Evolutionary conservation across 2,329 filamentous ascomycete species (phyloP), one percentile per base, ranked within the genome.

Genomic region (Chrysosphaeria jannelii): DNA sequence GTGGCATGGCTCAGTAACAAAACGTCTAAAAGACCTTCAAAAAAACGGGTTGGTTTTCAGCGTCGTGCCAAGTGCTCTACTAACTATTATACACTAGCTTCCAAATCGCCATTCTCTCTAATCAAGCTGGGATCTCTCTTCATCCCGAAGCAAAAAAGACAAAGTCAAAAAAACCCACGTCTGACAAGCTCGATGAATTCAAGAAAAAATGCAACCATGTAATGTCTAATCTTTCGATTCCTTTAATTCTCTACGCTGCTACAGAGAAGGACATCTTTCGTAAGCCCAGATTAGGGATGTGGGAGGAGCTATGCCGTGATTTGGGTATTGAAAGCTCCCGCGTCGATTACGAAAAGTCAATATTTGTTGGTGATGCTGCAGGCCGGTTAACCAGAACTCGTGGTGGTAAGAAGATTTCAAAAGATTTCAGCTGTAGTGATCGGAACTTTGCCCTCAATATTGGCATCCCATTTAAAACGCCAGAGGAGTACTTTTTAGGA

Each of bases 201-300:
- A 93, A 91, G 41, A 51, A 63, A 25, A 89, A 88, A 36, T 62
- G 68, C 30, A 51, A 50, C 12, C 56, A 62, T 3, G 55, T 91
- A 2, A 50, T 91, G 30, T 53, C 45, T 22, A 54, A 65, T 24
- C 56, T 89, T 14, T 62, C 78, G 35, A 43, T 93, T 6, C 76
- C 81, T 0, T 52, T 72, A 8, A 66, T 57, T 3, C 40, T 93
- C 12, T 91, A 91, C 42, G 85, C 79, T 6, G 81, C 85, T 3
- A 90, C 79, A 0, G 63, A 48, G 19, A 67, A 67, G 27, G 79
- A 93, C 35, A 52, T 59, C 5, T 91, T 66, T 40, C 61, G 85
- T 25, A 97, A 97, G 44, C 85, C 85, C 4, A 55, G 79, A 19
- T 53, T 51, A 2, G 81, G 79, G 11, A 91, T 93, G 72, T 97